phyloP scores from a whole-genome alignment of 139 green algal species.

The Pycnococcus provasolii region DNA sequence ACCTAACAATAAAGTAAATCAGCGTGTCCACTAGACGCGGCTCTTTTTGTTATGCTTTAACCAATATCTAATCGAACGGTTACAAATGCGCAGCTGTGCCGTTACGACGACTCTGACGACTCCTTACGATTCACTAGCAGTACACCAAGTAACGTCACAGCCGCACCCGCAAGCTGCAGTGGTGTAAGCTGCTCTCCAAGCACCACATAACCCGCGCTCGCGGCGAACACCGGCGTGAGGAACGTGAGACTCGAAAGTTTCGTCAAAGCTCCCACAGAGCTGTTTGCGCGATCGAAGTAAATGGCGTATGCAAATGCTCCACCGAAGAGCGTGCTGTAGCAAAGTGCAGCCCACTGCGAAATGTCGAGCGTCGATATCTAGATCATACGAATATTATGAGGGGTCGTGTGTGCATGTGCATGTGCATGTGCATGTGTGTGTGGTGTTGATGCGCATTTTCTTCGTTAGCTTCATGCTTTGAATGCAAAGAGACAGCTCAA shows the following conservation, averaged over 20 bases:
- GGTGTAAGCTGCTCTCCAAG: conserved; percentile 72
- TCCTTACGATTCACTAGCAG: conserved; percentile 54
- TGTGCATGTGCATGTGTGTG: background rate
- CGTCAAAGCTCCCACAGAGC: conserved; percentile 43
- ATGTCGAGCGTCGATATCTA: conserved; percentile 38
- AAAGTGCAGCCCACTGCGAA: conserved; percentile 24
- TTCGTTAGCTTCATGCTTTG: background rate
- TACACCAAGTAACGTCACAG: conserved; percentile 73
- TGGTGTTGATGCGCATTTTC: background rate
- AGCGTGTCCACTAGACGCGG: background rate
- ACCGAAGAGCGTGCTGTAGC: conserved; percentile 76
- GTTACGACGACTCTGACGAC: background rate
- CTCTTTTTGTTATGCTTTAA: background rate
- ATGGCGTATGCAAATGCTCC: conserved; percentile 77
- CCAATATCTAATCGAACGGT: background rate
- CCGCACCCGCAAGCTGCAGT: conserved; percentile 70
- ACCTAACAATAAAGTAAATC: background rate
- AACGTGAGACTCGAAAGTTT: conserved; percentile 85
- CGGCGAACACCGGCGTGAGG: conserved; percentile 88
- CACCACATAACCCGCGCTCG: conserved; percentile 53
- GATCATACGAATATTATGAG: background rate
- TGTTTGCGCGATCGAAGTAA: conserved; percentile 4
- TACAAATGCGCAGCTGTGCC: background rate
- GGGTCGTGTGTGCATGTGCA: background rate
- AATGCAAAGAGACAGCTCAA: background rate